Base-by-base conservation (phyloP, 352 stramenopile genomes). In the Phytophthora pluvialis region DNA sequence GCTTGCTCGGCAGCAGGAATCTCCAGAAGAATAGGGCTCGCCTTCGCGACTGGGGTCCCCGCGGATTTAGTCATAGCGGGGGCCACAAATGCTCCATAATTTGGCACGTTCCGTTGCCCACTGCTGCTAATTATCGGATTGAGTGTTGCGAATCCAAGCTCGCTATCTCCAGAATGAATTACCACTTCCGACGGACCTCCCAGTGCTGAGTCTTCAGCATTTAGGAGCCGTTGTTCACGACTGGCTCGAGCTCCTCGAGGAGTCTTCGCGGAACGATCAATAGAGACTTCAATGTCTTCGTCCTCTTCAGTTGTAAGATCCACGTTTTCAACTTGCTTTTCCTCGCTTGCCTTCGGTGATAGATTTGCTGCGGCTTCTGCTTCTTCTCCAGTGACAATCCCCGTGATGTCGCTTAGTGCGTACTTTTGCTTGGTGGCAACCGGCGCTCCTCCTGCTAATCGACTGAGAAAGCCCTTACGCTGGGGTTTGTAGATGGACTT, bases 401-500 rank as follows among this genome's bases (percentile, higher is more conserved):
- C 46, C 4, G 48, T 66, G 36, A 72, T 73, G 28, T 76, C 57
- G 18, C 38, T 60, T 8, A 38, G 3, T 18, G 51, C 38, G 42
- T 71, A 77, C 12, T 64, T 73, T 42, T 52, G 36, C 40, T 74
- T 74, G 36, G 60, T 43, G 6, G 49, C 35, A 36, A 32, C 29
- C n/a, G 40, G 33, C 3, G 61, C 15, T 7, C 55, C 51, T 59
- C 50, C 55, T 5, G 51, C 52, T 35, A 78, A 68, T 12, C 67
- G 67, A 55, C 60, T 67, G 1, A 79, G 29, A 60, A 79, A 76
- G 2, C 55, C 60, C 32, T 74, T 72, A 16, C 73, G 73, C 8
- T 76, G 77, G 16, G 83, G 67, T 39, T 87, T 89, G 73, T 83
- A 90, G 16, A 89, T 81, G 47, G 83, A 90, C 50, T 91, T 91